Percentiles rank a stretch among this genome's conserved stretches.
phyloP scores from a whole-genome alignment of 108 stramenopile genomes.

The Pseudonitzschia pungens region DNA sequence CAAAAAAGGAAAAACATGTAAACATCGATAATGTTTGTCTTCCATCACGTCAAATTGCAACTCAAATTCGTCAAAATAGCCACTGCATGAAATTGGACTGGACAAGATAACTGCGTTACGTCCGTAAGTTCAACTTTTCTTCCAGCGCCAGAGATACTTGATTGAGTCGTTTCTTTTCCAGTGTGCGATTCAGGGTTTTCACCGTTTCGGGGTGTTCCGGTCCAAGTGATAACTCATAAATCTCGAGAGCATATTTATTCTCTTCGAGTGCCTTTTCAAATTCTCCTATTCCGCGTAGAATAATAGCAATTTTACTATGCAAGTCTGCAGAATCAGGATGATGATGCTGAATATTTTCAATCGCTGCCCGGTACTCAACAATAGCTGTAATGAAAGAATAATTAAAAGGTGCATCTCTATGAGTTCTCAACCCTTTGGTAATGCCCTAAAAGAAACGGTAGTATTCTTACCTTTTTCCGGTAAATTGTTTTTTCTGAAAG shows the following conservation, averaged over 20 bases:
- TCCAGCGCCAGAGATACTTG: slow-evolving; percentile 27
- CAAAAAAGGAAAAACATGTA: too few species aligned
- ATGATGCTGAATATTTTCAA: slow-evolving; percentile 22
- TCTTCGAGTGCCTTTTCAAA: slow-evolving; percentile 36
- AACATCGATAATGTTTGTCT: too few species aligned
- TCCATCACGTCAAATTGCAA: too few species aligned
- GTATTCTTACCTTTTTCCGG: not conserved
- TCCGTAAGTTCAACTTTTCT: slow-evolving; percentile 20
- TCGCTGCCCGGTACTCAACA: slow-evolving; percentile 12
- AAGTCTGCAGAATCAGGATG: slow-evolving; percentile 44
- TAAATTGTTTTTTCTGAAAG: slow-evolving; percentile 13
- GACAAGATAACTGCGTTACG: not conserved
- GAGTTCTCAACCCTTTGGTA: not conserved
- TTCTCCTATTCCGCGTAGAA: slow-evolving; percentile 29
- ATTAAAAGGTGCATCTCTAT: not conserved
- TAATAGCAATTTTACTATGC: slow-evolving; percentile 36
- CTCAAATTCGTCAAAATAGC: too few species aligned
- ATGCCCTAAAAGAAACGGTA: not conserved
- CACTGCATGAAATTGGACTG: too few species aligned
- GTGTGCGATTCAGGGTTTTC: slow-evolving; percentile 24
- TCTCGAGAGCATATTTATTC: slow-evolving; percentile 34
- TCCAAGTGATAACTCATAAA: slow-evolving; percentile 37
- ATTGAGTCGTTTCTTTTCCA: slow-evolving; percentile 27
- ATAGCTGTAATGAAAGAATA: not conserved
- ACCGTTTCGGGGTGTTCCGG: slow-evolving; percentile 44